phyloP scores from a whole-genome alignment of 164 flowering plant species.

The Protea cynaroides region DNA sequence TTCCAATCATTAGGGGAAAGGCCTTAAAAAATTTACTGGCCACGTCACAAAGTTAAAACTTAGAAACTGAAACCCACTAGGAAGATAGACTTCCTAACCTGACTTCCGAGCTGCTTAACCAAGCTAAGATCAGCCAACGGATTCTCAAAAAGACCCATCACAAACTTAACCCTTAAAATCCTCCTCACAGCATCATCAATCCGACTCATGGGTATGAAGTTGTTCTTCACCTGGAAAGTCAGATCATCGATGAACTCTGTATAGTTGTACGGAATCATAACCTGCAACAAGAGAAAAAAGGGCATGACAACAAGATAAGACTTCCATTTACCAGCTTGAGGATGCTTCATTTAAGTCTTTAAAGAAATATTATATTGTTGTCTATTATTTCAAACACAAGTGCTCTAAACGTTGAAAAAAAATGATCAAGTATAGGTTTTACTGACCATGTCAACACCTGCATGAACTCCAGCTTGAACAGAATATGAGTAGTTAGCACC shows the following conservation, averaged over 20 bases:
- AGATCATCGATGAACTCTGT: slow-evolving; percentile 27
- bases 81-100: slow-evolving; percentile 15
- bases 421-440: neutral
- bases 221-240: slow-evolving; percentile 23
- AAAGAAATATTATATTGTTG: too few species aligned
- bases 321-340: too few species aligned
- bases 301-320: neutral
- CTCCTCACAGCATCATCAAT: slow-evolving; percentile 38
- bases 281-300: slow-evolving; percentile 11
- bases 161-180: slow-evolving; percentile 33
- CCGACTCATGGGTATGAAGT: slow-evolving; percentile 27
- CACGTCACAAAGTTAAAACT: neutral
- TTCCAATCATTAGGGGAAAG: neutral
- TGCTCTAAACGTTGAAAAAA: neutral
- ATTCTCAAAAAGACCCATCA: slow-evolving; percentile 35
- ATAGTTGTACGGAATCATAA: slow-evolving; percentile 35
- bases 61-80: neutral
- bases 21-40: too few species aligned
- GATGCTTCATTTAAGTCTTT: too few species aligned
- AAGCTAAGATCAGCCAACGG: slow-evolving; percentile 35
- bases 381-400: too few species aligned
- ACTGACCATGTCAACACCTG: slow-evolving; percentile 49
- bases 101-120: slow-evolving; percentile 23
- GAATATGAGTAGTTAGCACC: slow-evolving; percentile 36
- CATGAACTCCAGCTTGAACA: slow-evolving; percentile 29